Evolutionary conservation across 345 rosid genomes (phyloP).

Genomic region (Citropsis articulata): DNA sequence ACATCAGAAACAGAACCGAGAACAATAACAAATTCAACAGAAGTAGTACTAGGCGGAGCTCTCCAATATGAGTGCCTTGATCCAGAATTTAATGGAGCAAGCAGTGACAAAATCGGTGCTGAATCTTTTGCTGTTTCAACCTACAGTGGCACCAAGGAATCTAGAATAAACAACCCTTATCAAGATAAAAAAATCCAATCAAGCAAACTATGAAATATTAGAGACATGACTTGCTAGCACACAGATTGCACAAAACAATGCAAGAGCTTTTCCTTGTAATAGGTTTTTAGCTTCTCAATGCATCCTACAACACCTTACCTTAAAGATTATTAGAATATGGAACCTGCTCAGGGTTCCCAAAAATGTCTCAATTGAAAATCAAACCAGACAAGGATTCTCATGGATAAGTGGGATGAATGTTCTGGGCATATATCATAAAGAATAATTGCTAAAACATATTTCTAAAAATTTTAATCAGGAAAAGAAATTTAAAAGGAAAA

Average conservation of each 20-base stretch:
- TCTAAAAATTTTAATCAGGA: not conserved
- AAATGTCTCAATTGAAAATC: not conserved
- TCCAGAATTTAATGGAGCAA: slow-evolving; percentile 62
- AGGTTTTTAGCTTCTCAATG: not conserved
- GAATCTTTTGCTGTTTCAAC: slow-evolving; percentile 88
- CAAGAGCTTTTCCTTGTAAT: not conserved
- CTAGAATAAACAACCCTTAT: slow-evolving; percentile 13
- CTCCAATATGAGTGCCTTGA: slow-evolving; percentile 69
- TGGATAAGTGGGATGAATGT: not conserved
- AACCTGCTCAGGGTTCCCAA: not conserved
- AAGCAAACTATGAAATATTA: not conserved
- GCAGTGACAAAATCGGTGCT: slow-evolving; percentile 75
- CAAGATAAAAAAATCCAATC: slow-evolving; percentile 1
- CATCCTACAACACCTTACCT: not conserved
- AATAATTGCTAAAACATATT: not conserved
- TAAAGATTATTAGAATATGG: not conserved
- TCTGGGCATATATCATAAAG: not conserved
- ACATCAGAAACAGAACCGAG: slow-evolving; percentile 80
- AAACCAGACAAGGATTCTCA: not conserved
- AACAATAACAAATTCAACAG: slow-evolving; percentile 65
- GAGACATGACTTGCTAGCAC: not conserved
- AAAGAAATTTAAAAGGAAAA: not conserved
- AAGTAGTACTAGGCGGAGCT: slow-evolving; percentile 63
- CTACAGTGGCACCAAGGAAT: slow-evolving; percentile 37
- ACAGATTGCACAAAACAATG: not conserved